Conservation (phyloP, 129 eudicot species). For the Flaveria ramosissima region DNA sequence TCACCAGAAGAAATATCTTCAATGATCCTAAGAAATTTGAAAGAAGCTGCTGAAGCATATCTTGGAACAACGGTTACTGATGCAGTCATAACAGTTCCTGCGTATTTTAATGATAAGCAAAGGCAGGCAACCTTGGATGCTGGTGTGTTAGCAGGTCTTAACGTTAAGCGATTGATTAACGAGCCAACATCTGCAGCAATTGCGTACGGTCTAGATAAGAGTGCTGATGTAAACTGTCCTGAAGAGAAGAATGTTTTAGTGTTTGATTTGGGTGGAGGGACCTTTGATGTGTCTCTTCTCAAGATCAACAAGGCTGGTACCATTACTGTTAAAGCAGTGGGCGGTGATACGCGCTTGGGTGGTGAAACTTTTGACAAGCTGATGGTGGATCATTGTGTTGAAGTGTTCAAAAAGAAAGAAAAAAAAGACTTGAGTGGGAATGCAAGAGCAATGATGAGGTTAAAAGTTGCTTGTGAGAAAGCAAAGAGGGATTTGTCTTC, state of each 20-base stretch:
- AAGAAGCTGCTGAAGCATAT: too few relatives aligned
- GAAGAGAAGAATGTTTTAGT: conserved; percentile 7
- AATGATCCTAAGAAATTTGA: too few relatives aligned
- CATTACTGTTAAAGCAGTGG: conserved; percentile 28
- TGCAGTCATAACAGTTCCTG: too few relatives aligned
- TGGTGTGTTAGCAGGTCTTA: conserved; percentile 17
- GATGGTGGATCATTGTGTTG: conserved; percentile 15
- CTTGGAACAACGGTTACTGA: too few relatives aligned
- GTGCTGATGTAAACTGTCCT: neutral
- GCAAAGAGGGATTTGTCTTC: neutral
- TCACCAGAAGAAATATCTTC: too few relatives aligned
- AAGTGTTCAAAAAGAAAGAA: conserved; percentile 17
- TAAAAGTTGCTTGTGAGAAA: conserved; percentile 21
- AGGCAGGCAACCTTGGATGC: conserved; percentile 22
- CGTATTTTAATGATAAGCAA: neutral
- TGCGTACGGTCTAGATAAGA: conserved; percentile 19
- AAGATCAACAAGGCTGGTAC: conserved; percentile 1
- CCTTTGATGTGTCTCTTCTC: conserved; percentile 31
- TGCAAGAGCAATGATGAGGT: conserved; percentile 13
- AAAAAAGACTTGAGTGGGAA: neutral
- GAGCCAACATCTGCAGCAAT: conserved; percentile 33
- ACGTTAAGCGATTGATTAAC: conserved; percentile 16
- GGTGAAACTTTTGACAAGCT: conserved; percentile 30
- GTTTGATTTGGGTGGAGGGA: conserved; percentile 32
- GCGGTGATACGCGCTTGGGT: conserved; percentile 33